Evolutionary conservation across 2,329 filamentous ascomycete genomes (phyloP), one percentile per base, ranked within the genome.

Genomic region (Ascochyta viciae-villosae): DNA sequence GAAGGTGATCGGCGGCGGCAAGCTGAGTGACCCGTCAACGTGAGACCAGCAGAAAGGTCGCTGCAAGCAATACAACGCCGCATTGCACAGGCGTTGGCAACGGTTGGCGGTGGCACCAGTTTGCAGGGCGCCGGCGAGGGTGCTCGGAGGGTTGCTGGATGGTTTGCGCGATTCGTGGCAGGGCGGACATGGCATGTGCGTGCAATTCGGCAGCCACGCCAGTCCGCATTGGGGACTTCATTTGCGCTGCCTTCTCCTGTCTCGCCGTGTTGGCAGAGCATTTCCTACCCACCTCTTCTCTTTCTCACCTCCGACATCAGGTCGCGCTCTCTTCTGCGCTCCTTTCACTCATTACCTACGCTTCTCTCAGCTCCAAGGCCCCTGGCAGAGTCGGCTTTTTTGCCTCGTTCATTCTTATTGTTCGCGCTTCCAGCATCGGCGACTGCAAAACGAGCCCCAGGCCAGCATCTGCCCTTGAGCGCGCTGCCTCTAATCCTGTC

Each of bases 401-500:
- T 69, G 69, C 70, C 60, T 62, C 57, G 50, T 74, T 74, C 71
- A 70, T 74, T 76, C 61, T 74, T 74, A 71, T 74, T 74, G 70
- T 73, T 70, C 72, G 64, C 71, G 75, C 71, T 71, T 75, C 74
- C 59, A 69, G 62, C 64, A 63, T 70, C 65, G 65, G 63, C 67
- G 68, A 63, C 67, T 64, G 66, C 68, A 66, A 66, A 65, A 66
- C 66, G 68, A 64, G 61, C 71, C 66, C 60, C 60, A 57, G 54
- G 60, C 64, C 67, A 58, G 51, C 59, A 63, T 62, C 64, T 56
- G 60, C 54, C 55, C 59, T 58, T 61, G 50, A 59, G 58, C 61
- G 54, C 52, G 50, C 57, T 54, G 52, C 61, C 60, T 60, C 52
- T 62, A 70, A 72, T 70, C 58, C 60, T 60, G 51, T 61, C 58